Conservation (phyloP, 306 rosid genomes). For the Ceratonia siliqua region DNA sequence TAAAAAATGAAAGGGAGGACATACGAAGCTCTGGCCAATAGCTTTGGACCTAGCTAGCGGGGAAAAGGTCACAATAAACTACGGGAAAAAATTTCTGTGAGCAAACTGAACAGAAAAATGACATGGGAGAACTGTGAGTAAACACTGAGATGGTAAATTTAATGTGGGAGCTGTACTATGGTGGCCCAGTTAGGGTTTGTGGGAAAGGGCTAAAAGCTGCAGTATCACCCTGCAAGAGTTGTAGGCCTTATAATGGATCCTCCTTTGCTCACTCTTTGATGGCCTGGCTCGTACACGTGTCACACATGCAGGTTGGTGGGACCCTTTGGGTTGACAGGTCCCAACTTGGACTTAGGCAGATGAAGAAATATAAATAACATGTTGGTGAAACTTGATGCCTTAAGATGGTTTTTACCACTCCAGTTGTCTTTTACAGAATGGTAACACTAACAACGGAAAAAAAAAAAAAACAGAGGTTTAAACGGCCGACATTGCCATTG, state of each 20-base stretch:
- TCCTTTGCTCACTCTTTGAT: constrained; percentile 8
- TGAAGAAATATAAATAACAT: neutral
- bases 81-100: constrained; percentile 28
- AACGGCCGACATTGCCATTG: neutral
- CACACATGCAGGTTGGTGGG: constrained; percentile 51
- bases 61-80: constrained; percentile 17
- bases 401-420: neutral
- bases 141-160: constrained; percentile 55
- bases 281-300: constrained; percentile 46
- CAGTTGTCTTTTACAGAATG: neutral
- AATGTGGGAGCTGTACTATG: constrained; percentile 51
- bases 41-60: constrained; percentile 37
- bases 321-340: constrained; percentile 1
- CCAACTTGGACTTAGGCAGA: constrained; percentile 21
- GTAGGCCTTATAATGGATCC: constrained; percentile 57
- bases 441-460: too few species aligned
- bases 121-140: too few species aligned
- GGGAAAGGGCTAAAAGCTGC: constrained; percentile 52
- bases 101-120: constrained; percentile 15
- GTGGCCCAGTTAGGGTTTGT: constrained; percentile 67
- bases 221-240: constrained; percentile 42
- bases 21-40: neutral
- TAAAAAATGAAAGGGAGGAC: constrained; percentile 4
- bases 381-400: neutral
- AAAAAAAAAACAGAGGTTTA: neutral